Evolutionary conservation across 1,284 basidiomycete genomes (phyloP), one percentile per base, ranked within the genome.

Genomic region (Albatrellus sp.): DNA sequence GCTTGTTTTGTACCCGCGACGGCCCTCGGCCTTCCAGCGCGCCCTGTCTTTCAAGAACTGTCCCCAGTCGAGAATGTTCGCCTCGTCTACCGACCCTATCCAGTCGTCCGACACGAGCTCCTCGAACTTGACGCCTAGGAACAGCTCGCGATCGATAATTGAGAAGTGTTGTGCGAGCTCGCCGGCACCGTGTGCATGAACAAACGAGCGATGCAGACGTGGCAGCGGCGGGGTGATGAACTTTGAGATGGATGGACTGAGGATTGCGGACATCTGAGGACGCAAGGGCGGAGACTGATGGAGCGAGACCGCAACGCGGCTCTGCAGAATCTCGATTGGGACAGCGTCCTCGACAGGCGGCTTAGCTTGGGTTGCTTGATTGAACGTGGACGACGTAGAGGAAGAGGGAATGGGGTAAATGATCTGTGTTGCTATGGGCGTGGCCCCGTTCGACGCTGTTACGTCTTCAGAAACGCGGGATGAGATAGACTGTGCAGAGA

Each of bases 81-180:
- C 72, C 42, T 80, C 77, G 45, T 75, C 72, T 33, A 72, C 69
- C 7, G 66, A 65, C 10, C 52, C 52, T 55, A 73, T 68, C 79
- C 80, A 85, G 42, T 81, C 75, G 37, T 75, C 72, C 47, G 77
- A 70, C 29, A 89, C 77, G 10, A 92, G 67, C 55, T 92, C 89
- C 55, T 90, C 85, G 57, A 89, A 90, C 54, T 79, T 82, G 56
- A 94, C 73, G 16, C 75, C 72, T 55, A 85, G 77, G 58, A 92
- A 85, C 44, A 94, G 64, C 56, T 93, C 90, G 14, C 84, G 72
- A 52, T 94, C 90, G 55, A 94, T 90, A 70, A 91, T 80, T 10
- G 80, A 74, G 56, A 92, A 84, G 54, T 92, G 87, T 45, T 80
- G 72, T 0, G 86, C 85, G 17, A 94, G 61, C 3, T 64, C 65